phyloP scores from a whole-genome alignment of 768 basidiomycete species.

The Podaxis sp. region DNA sequence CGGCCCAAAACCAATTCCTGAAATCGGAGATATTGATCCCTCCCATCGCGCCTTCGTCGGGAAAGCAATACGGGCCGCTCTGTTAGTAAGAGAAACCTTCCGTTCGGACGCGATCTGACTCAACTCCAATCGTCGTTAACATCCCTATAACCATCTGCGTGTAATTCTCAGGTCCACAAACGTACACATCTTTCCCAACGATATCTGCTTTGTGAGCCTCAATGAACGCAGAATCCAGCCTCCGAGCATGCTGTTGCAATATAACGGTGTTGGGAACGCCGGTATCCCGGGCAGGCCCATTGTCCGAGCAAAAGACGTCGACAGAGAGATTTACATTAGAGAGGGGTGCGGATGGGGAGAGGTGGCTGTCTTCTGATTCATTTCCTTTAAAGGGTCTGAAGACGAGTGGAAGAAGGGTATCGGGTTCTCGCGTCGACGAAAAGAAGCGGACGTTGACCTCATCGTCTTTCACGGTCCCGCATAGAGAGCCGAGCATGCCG shows the following conservation, averaged over 20 bases:
- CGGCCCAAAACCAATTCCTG: no score
- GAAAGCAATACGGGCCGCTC: no score
- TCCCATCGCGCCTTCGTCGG: no score
- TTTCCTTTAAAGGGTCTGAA: conserved; percentile 23
- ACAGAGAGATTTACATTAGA: conserved; percentile 27
- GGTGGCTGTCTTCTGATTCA: neutral
- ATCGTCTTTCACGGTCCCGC: conserved; percentile 4
- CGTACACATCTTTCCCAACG: conserved; percentile 32
- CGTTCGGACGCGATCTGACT: conserved; percentile 29
- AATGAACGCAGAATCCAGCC: conserved; percentile 24
- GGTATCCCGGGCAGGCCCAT: conserved; percentile 3
- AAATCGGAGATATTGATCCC: no score
- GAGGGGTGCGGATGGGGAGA: neutral
- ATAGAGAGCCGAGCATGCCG: conserved; percentile 41
- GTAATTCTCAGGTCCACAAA: conserved; percentile 53
- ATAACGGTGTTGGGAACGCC: conserved; percentile 12
- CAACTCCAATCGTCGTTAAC: conserved; percentile 35
- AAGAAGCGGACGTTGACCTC: conserved; percentile 44
- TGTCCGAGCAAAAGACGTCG: conserved; percentile 39
- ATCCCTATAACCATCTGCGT: conserved; percentile 35
- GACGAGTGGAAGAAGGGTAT: conserved; percentile 47
- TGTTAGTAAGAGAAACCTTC: conserved; percentile 46
- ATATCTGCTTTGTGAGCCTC: conserved; percentile 17
- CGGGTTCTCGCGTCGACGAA: conserved; percentile 56
- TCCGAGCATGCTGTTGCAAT: conserved; percentile 22